A percentile compares a stretch with the other conserved stretches of the same genome.
Conservation (phyloP, 805 yeast genomes). For the Lipomyces orientalis region DNA sequence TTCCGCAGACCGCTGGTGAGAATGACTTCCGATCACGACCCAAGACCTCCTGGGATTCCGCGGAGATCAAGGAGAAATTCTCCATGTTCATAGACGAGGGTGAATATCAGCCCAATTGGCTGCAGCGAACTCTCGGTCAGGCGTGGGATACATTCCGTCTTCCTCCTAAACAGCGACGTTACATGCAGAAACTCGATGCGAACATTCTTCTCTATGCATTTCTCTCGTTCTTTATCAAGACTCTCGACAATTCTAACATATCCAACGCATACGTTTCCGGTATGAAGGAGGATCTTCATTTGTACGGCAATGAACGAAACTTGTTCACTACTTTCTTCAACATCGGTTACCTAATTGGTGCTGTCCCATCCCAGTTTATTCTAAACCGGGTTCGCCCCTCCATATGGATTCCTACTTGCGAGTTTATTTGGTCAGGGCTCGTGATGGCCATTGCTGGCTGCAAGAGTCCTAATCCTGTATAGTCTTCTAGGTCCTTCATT, state of each 20-base stretch:
- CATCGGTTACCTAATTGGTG: slow-evolving; percentile 54
- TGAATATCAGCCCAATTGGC: slow-evolving; percentile 14
- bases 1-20: too few species aligned
- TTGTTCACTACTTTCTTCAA: slow-evolving; percentile 31
- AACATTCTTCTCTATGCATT: slow-evolving; percentile 40
- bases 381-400: slow-evolving; percentile 42
- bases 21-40: slow-evolving; percentile 23
- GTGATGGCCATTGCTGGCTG: slow-evolving; percentile 51
- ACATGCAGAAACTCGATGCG: slow-evolving; percentile 48
- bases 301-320: slow-evolving; percentile 30
- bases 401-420: slow-evolving; percentile 52
- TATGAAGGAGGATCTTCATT: slow-evolving; percentile 56
- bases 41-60: slow-evolving; percentile 15
- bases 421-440: slow-evolving; percentile 51
- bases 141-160: slow-evolving; percentile 37
- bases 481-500: slow-evolving; percentile 49
- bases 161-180: slow-evolving; percentile 43
- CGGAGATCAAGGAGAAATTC: slow-evolving; percentile 23
- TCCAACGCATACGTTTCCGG: slow-evolving; percentile 73
- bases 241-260: slow-evolving; percentile 64
- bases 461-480: slow-evolving; percentile 45
- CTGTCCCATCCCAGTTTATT: slow-evolving; percentile 52
- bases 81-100: slow-evolving; percentile 20
- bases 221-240: slow-evolving; percentile 53
- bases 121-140: slow-evolving; percentile 27